Percentiles rank a stretch among this genome's conserved stretches.
Conservation (phyloP, 2,329 filamentous ascomycete species). For the Beauveria varroae region DNA sequence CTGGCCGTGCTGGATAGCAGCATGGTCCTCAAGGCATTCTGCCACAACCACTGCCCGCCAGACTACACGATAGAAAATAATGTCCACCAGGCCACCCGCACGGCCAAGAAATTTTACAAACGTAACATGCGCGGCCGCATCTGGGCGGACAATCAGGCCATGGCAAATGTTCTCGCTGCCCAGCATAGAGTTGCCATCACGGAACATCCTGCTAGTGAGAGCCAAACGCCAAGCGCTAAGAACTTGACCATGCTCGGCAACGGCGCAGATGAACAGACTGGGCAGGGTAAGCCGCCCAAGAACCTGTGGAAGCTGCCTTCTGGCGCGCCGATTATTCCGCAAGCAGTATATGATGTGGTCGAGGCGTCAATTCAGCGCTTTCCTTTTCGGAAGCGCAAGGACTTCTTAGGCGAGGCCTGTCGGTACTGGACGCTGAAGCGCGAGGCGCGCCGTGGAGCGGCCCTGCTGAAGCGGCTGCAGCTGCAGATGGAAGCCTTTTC, state of each 20-base stretch:
- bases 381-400: conserved; percentile 72
- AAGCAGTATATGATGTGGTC: conserved; percentile 78
- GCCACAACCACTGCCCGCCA: conserved; percentile 84
- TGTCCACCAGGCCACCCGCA: conserved; percentile 69
- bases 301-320: conserved; percentile 83
- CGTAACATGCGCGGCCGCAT: conserved; percentile 79
- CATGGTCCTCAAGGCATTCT: conserved; percentile 86
- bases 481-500: conserved; percentile 94
- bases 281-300: conserved; percentile 39
- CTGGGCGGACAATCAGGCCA: conserved; percentile 86
- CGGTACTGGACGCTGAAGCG: conserved; percentile 98
- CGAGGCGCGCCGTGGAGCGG: conserved; percentile 83
- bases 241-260: conserved; percentile 67
- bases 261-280: conserved; percentile 57
- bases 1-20: conserved; percentile 70
- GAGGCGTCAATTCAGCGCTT: conserved; percentile 79
- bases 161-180: conserved; percentile 73
- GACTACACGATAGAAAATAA: conserved; percentile 85
- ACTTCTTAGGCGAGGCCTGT: conserved; percentile 87
- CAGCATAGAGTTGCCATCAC: conserved; percentile 55
- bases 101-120: conserved; percentile 84
- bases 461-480: conserved; percentile 85
- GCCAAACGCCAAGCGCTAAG: conserved; percentile 77
- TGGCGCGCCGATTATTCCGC: conserved; percentile 87
- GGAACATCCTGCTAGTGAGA: conserved; percentile 70